A percentile compares a stretch with the other conserved stretches of the same genome.
phyloP scores from a whole-genome alignment of 257 asterid species.

The Capsicum baccatum region DNA sequence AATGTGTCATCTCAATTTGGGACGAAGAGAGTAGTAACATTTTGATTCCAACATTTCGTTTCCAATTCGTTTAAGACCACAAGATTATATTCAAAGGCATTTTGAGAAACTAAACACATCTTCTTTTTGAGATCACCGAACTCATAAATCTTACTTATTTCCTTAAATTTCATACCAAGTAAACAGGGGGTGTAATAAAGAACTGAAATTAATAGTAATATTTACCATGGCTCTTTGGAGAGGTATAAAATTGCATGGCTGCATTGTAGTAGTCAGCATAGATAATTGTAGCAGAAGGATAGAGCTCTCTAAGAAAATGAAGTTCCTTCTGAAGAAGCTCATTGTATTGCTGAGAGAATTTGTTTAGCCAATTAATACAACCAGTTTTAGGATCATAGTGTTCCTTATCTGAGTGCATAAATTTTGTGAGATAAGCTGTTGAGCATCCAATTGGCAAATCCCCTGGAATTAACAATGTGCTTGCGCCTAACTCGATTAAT shows the following conservation, averaged over 20 bases:
- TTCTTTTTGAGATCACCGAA: too few relatives aligned
- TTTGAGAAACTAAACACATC: too few relatives aligned
- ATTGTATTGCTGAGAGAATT: slow-evolving; percentile 43
- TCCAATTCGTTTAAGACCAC: too few relatives aligned
- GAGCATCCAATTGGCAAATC: slow-evolving; percentile 56
- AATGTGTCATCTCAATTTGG: too few relatives aligned
- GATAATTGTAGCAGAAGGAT: slow-evolving; percentile 49
- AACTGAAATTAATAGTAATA: background rate
- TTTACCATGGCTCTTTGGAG: slow-evolving; percentile 39
- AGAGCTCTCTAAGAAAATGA: slow-evolving; percentile 26
- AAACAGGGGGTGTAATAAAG: background rate
- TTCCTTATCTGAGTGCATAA: slow-evolving; percentile 27
- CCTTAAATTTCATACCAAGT: too few relatives aligned
- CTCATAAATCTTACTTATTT: too few relatives aligned
- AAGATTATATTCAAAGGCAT: too few relatives aligned
- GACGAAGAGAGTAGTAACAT: too few relatives aligned
- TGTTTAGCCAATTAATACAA: slow-evolving; percentile 53
- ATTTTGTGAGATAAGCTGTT: slow-evolving; percentile 40
- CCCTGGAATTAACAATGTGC: slow-evolving; percentile 57
- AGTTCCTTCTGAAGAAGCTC: slow-evolving; percentile 42
- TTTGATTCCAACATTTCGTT: too few relatives aligned
- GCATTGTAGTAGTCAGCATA: slow-evolving; percentile 59
- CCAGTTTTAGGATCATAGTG: slow-evolving; percentile 51
- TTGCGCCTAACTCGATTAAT: slow-evolving; percentile 53
- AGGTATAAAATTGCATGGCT: slow-evolving; percentile 40